Conservation (phyloP, 768 basidiomycete species). For the Pleurotus platypus region DNA sequence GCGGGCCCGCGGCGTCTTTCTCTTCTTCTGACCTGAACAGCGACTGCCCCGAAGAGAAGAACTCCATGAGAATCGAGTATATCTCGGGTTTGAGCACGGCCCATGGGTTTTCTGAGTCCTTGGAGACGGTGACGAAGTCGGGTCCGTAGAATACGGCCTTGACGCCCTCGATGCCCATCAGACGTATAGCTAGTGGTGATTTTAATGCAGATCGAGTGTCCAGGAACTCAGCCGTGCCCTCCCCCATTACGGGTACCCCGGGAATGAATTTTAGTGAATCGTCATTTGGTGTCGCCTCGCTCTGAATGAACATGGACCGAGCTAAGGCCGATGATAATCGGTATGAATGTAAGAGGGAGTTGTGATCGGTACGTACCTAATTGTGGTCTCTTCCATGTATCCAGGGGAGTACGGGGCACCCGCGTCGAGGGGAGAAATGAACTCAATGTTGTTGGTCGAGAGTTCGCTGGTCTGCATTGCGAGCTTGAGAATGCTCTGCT, state of each 20-base stretch:
- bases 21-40: slow-evolving; percentile 86
- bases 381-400: slow-evolving; percentile 12
- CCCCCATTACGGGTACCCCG: slow-evolving; percentile 82
- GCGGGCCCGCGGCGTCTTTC: slow-evolving; percentile 77
- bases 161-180: slow-evolving; percentile 95
- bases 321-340: slow-evolving; percentile 30
- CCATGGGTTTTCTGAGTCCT: slow-evolving; percentile 85
- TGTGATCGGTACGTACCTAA: slow-evolving; percentile 21
- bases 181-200: slow-evolving; percentile 92
- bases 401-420: neutral
- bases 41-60: slow-evolving; percentile 87
- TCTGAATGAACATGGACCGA: slow-evolving; percentile 98
- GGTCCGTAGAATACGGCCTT: slow-evolving; percentile 91
- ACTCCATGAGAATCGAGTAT: slow-evolving; percentile 95
- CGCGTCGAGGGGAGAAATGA: neutral
- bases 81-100: slow-evolving; percentile 93
- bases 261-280: slow-evolving; percentile 99
- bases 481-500: neutral
- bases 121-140: slow-evolving; percentile 96
- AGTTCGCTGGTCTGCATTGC: neutral
- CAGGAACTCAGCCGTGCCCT: slow-evolving; percentile 91
- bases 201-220: slow-evolving; percentile 80
- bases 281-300: slow-evolving; percentile 94
- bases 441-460: neutral
- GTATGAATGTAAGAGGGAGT: neutral